These are phyloP conservation scores for Trifolium subterraneum DNA, from an alignment of 306 rosid genomes.

Conservation along the genomic window DNA sequence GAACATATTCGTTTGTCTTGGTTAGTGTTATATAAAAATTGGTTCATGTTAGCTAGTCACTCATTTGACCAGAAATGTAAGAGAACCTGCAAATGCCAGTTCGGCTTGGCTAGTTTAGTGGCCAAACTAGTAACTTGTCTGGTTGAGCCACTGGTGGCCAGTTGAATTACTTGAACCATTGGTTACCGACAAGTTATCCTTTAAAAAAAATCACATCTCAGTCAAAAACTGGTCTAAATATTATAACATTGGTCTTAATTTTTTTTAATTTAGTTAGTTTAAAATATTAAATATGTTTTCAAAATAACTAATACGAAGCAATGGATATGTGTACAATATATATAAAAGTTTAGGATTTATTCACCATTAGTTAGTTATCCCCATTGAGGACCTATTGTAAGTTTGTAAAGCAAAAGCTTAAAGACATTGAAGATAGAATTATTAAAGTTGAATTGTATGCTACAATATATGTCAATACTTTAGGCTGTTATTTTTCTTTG, in stretches of 20 bases:
- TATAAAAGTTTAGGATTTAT: neutral
- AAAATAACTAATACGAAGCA: neutral
- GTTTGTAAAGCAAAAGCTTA: neutral
- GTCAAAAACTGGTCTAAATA: neutral
- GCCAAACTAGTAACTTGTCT: neutral
- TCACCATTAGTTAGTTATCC: neutral
- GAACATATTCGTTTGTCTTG: neutral
- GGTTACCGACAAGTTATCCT: neutral
- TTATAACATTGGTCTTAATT: neutral
- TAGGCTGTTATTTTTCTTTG: conserved; percentile 17
- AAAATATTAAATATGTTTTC: neutral
- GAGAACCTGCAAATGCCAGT: neutral
- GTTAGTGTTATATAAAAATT: neutral
- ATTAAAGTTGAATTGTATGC: neutral
- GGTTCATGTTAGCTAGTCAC: neutral
- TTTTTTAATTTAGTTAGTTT: conserved; percentile 1
- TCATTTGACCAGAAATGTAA: neutral
- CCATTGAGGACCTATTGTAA: neutral
- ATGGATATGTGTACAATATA: neutral
- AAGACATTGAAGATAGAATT: neutral
- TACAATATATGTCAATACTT: neutral
- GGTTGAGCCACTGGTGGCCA: neutral
- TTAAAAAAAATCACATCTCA: neutral
- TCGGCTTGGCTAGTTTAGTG: neutral
- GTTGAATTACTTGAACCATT: neutral